Base-by-base conservation (phyloP, 345 rosid species). In the Odontarrhena argentea region DNA sequence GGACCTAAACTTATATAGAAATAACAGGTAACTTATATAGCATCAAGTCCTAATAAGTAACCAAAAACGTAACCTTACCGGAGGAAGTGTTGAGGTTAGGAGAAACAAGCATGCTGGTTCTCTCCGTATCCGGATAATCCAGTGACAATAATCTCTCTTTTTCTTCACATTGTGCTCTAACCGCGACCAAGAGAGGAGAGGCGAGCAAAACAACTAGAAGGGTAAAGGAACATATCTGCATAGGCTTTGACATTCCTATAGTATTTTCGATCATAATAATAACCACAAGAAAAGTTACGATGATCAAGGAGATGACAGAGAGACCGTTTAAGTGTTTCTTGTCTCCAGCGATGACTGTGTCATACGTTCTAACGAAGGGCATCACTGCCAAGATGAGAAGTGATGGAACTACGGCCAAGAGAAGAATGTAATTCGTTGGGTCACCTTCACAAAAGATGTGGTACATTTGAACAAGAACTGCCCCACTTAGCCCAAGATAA, bases 401-500 rank as follows among this genome's bases (percentile, higher is more conserved):
- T 26, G 94, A 76, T 1, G 98, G 98, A 14, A 83, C 70, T 41
- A 86, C 47, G 2, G 92, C 87, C 24, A 89, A 86, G 38, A 93
- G 80, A 24, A 93, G 85, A 71, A 93, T 75, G 77, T 62, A 93
- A 57, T 82, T 72, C 45, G 77, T 68, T 3, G 94, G 90, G 36
- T 83, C 57, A 24, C 78, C 93, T 63, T 75, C 65, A 59, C 77
- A 83, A 11, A 79, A 67, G 1, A 88, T 84, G 15, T 82, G 71
- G 64, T 90, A 93, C 54, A 83, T 66, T 74, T 86, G 96, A 74
- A 89, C 87, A 6, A 93, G 74, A 9, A 86, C 73, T 32, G 97
- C 97, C 49, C 97, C 92, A 65, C 98, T 84, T 69, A 93, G 79
- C 63, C 98, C 98, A 15, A 89, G 84, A 81, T 84, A 93, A 3